phyloP scores from a whole-genome alignment of 257 asterid genomes.

The Ilex asprella region DNA sequence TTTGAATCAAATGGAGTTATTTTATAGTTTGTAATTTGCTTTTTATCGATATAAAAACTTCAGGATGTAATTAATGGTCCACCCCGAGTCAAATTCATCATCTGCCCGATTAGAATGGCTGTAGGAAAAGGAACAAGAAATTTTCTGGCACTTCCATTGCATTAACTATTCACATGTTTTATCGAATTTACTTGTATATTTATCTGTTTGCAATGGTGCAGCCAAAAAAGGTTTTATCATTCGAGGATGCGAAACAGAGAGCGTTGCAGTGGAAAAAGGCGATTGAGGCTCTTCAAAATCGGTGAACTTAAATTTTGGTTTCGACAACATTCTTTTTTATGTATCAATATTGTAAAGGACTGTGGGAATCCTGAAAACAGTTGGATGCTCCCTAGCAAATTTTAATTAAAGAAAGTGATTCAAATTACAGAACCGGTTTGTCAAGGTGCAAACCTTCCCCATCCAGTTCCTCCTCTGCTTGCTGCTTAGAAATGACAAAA shows the following conservation, averaged over 20 bases:
- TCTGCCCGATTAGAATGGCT: too few species aligned
- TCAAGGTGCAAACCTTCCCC: neutral
- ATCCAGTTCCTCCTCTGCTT: too few species aligned
- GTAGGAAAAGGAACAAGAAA: too few species aligned
- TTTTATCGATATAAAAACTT: too few species aligned
- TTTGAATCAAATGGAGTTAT: too few species aligned
- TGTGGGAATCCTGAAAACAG: conserved; percentile 16
- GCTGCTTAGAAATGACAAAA: too few species aligned
- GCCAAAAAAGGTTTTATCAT: conserved; percentile 82
- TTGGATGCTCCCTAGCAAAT: conserved; percentile 23
- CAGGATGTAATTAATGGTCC: too few species aligned
- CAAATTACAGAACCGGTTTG: conserved; percentile 1
- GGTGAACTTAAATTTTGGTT: conserved; percentile 31
- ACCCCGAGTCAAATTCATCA: too few species aligned
- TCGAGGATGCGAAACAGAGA: conserved; percentile 93
- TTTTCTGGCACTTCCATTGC: too few species aligned
- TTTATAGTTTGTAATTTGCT: too few species aligned
- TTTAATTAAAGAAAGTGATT: conserved; percentile 10
- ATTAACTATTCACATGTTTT: neutral
- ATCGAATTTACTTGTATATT: neutral
- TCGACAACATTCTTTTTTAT: conserved; percentile 33
- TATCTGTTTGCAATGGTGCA: conserved; percentile 24
- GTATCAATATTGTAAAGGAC: conserved; percentile 33
- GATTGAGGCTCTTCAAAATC: conserved; percentile 83
- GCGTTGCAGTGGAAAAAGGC: conserved; percentile 94